Base-by-base conservation (phyloP, 2,329 filamentous ascomycete species). In the Calonectria naviculata region DNA sequence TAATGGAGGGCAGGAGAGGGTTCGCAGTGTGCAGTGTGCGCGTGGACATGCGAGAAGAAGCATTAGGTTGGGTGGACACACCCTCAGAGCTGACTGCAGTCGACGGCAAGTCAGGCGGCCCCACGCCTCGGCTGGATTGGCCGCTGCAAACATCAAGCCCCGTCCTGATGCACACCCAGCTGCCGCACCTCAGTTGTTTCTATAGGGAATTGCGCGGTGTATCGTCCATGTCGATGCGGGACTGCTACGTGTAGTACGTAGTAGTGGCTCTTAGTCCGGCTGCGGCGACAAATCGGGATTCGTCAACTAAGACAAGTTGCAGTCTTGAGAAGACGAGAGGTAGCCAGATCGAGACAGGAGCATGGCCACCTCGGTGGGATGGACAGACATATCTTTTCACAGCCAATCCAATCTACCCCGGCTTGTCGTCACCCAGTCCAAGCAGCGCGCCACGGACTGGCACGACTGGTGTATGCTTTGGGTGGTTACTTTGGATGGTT, bases 91-190 rank as follows among this genome's bases (percentile, higher is more conserved):
- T 70, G 63, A 67, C 67, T 70, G 70, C 67, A 72, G 70, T 76
- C 63, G 64, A 76, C 68, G 68, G 65, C 70, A 70, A 77, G 76
- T 78, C 76, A 78, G 76, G 77, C 77, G 77, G 73, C 58, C 72
- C 74, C 71, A 64, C 54, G 34, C 70, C 68, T 67, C 29, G 67
- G 75, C 46, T 67, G 77, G 77, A 78, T 79, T 79, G 77, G 77
- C 52, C 65, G 62, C 41, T 52, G 70, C 67, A 52, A 60, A 65
- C 71, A 66, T 60, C 42, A 56, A 72, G 75, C 69, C 75, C 75
- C 75, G 66, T 78, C 70, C 56, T 70, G 68, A 76, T 78, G 76
- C 73, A 75, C 71, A 71, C 68, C 69, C 60, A 67, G 65, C 54
- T 65, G 65, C 63, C 67, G 64, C 71, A 76, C 65, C 68, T 70